These are phyloP conservation scores for Exophiala viscosa DNA, from an alignment of 2,329 filamentous ascomycete genomes.

Conservation along the genomic window DNA sequence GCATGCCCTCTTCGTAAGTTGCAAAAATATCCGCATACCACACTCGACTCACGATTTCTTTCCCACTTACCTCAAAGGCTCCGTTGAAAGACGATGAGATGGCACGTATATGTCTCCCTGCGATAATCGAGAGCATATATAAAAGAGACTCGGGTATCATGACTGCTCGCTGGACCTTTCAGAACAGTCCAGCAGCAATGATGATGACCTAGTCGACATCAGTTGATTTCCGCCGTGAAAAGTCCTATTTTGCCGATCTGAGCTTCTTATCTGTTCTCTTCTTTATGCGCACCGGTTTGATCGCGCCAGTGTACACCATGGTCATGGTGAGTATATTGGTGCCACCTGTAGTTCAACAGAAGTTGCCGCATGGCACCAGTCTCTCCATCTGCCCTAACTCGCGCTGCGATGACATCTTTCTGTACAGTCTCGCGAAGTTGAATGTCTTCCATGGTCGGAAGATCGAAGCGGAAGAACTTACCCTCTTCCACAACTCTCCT, in stretches of 20 bases:
- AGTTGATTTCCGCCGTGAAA: conserved; percentile 23
- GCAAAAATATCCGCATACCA: no score
- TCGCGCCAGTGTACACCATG: neutral
- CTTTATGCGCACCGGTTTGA: neutral
- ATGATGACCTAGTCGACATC: conserved; percentile 28
- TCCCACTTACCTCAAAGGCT: neutral
- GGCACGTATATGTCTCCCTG: no score
- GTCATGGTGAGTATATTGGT: neutral
- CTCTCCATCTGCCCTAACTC: no score
- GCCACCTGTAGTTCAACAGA: no score
- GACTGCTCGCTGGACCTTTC: conserved; percentile 8
- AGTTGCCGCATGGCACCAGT: no score
- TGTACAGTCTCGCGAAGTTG: no score
- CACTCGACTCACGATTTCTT: no score
- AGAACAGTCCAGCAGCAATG: conserved; percentile 25
- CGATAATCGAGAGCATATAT: neutral
- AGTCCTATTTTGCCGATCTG: conserved; percentile 28
- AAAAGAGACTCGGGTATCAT: neutral
- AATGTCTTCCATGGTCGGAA: no score
- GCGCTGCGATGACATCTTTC: no score
- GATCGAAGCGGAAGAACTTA: no score
- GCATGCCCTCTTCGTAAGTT: no score
- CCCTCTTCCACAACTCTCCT: no score
- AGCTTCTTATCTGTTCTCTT: conserved; percentile 19
- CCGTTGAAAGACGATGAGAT: neutral